Base-by-base conservation (phyloP, 2,329 filamentous ascomycete species). In the Trichoderma gracile region DNA sequence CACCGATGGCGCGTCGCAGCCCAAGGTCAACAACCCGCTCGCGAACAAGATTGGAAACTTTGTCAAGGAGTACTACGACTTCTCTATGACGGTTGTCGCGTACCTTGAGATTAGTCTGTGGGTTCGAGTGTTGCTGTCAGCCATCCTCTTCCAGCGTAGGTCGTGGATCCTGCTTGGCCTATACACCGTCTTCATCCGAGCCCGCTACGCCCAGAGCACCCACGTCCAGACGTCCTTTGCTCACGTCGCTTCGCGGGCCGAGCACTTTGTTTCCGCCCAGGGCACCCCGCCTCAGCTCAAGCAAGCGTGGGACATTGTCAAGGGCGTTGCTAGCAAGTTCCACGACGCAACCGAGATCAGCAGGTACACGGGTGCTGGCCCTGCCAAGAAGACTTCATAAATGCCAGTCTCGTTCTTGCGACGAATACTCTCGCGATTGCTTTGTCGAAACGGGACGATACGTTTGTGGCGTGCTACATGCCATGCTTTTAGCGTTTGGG, bases 11-110 rank as follows among this genome's bases (percentile, higher is more conserved):
- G 81, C 84, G 66, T 80, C 82, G 40, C 84, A 84, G 67, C 66
- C 72, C 57, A 70, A 71, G 69, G 76, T 78, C 38, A 79, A 78
- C 70, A 85, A 82, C 77, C 87, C 88, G 49, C 79, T 93, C 64
- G 89, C 91, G 61, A 93, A 97, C 67, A 86, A 84, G 70, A 97
- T 99, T 77, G 93, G 93, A 71, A 85, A 84, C 73, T 99, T 99
- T 73, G 93, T 99, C 77, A 98, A 98, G 87, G 87, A 93, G 76
- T 97, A 98, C 86, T 99, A 99, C 76, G 95, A 99, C 77, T 81
- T 86, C 67, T 96, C 92, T 78, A 99, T 99, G 95, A 91, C 90
- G 65, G 82, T 98, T 67, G 95, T 99, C 38, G 90, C 94, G 43
- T 82, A 84, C 53, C 90, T 99, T 65, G 95, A 99, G 81, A 92